These are phyloP conservation scores for Quercus bicolor DNA, from an alignment of 306 rosid genomes.

Conservation along the genomic window DNA sequence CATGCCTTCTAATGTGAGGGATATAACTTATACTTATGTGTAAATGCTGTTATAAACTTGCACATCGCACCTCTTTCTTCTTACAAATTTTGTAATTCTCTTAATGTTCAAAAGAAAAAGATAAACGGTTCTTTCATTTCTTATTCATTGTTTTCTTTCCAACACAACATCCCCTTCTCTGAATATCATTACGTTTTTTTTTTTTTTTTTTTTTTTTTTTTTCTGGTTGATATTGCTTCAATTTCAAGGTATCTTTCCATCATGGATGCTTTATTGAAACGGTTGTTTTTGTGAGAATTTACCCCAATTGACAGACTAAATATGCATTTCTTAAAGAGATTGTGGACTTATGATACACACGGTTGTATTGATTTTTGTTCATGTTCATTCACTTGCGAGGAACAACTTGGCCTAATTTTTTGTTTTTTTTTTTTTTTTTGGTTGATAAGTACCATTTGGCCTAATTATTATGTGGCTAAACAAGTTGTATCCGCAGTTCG, in stretches of 20 bases:
- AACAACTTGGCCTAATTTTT: too few relatives aligned
- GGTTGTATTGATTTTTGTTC: too few relatives aligned
- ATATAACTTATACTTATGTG: conserved; percentile 36
- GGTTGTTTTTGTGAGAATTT: too few relatives aligned
- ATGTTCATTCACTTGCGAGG: too few relatives aligned
- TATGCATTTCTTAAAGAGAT: too few relatives aligned
- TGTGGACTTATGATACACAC: too few relatives aligned
- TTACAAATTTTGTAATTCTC: conserved; percentile 21
- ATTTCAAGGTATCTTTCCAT: not conserved
- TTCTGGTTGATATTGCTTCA: not conserved
- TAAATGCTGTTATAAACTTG: conserved; percentile 6
- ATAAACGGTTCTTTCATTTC: not conserved
- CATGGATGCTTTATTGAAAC: not conserved
- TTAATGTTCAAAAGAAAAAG: not conserved
- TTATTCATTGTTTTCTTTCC: not conserved
- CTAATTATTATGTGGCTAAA: too few relatives aligned
- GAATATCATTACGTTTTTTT: too few relatives aligned
- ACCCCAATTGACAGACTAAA: too few relatives aligned
- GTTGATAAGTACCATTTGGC: too few relatives aligned
- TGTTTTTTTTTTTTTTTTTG: too few relatives aligned
- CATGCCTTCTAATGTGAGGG: conserved; percentile 52
- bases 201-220: not conserved
- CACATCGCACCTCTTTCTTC: not conserved
- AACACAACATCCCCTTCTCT: not conserved
- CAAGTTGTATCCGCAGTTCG: too few relatives aligned